Percentiles rank a stretch among this genome's conserved stretches.
These are phyloP conservation scores for Pyrenochaeta sp. DNA, from an alignment of 2,329 filamentous ascomycete genomes.

Conservation along the genomic window DNA sequence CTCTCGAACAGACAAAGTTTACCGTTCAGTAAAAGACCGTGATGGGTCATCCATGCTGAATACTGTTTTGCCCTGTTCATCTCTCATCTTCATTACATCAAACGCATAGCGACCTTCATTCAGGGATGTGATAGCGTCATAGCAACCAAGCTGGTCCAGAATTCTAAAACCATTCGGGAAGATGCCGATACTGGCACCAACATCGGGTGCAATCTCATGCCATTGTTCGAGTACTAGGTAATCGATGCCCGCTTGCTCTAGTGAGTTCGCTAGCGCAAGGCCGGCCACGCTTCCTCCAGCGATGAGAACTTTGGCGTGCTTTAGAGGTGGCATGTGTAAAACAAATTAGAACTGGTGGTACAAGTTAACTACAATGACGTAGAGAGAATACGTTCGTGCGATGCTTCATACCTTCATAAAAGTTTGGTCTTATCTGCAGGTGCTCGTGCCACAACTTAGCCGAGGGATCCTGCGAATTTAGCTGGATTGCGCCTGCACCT, in stretches of 20 bases:
- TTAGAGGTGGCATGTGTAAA: neutral
- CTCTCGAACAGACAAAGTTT: neutral
- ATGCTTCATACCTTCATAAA: neutral
- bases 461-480: too few relatives aligned
- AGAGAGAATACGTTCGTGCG: neutral
- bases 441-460: neutral
- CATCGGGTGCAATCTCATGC: constrained; percentile 15
- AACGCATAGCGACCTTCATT: constrained; percentile 2
- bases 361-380: neutral
- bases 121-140: constrained; percentile 6
- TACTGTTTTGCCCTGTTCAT: constrained; percentile 5
- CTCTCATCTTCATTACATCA: neutral
- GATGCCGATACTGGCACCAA: constrained; percentile 28
- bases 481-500: neutral
- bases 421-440: neutral
- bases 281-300: constrained; percentile 24
- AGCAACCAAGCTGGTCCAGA: constrained; percentile 27
- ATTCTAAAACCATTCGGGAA: constrained; percentile 24
- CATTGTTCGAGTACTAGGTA: constrained; percentile 25
- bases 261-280: constrained; percentile 17
- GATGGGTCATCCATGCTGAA: neutral
- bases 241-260: constrained; percentile 21
- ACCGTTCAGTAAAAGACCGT: neutral
- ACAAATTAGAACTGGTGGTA: neutral
- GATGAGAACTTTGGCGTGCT: constrained; percentile 12